Evolutionary conservation across 371 early-diverging fungal genomes (phyloP).

Genomic region (Mucor plumbeus): DNA sequence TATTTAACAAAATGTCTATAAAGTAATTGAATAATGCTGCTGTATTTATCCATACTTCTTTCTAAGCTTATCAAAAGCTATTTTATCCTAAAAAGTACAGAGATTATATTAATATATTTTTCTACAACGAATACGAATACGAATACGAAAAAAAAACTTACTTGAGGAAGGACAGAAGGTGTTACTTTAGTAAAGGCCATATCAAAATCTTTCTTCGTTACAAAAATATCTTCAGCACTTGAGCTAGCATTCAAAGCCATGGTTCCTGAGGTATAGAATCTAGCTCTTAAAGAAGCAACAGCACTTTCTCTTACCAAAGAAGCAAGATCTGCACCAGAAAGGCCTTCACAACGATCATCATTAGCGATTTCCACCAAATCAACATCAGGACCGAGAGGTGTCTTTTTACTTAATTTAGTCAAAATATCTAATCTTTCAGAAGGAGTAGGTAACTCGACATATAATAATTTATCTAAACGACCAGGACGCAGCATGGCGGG

Average conservation of each 20-base stretch:
- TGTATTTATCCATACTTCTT: constrained; percentile 39
- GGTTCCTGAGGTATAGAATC: constrained; percentile 49
- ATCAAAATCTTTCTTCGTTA: constrained; percentile 76
- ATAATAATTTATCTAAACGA: constrained; percentile 97
- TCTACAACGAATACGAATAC: constrained; percentile 8
- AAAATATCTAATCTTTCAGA: constrained; percentile 91
- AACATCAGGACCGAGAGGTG: constrained; percentile 78
- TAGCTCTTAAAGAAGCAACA: constrained; percentile 79
- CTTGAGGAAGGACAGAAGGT: constrained; percentile 82
- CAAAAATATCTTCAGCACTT: constrained; percentile 54
- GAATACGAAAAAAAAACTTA: constrained; percentile 28
- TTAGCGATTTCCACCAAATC: constrained; percentile 76
- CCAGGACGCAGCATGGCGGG: constrained; percentile 99
- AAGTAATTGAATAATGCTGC: neutral
- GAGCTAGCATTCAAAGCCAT: constrained; percentile 23
- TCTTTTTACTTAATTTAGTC: constrained; percentile 78
- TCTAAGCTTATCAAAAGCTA: constrained; percentile 35
- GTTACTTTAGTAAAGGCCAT: constrained; percentile 81
- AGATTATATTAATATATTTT: neutral
- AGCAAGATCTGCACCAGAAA: constrained; percentile 96
- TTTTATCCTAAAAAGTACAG: constrained; percentile 27
- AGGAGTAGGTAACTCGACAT: constrained; percentile 92
- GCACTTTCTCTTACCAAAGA: constrained; percentile 91
- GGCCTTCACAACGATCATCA: constrained; percentile 78
- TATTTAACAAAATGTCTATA: constrained; percentile 4